Percentiles rank a stretch among this genome's conserved stretches.
Evolutionary conservation across 1,139 yeast species (phyloP).

Genomic region (Pichia sp.): DNA sequence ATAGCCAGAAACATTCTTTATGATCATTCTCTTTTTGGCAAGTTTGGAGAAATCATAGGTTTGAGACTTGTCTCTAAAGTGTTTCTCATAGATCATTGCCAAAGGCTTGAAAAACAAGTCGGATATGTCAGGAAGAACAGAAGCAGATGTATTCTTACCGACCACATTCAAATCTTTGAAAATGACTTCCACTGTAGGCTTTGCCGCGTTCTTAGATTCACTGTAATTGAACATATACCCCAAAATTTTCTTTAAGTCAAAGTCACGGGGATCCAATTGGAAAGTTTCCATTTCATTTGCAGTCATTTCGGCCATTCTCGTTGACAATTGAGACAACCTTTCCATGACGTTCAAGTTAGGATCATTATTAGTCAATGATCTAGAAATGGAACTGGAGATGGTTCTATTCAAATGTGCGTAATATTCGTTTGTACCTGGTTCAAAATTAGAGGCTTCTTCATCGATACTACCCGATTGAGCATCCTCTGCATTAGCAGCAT

Average conservation of each 20-base stretch:
- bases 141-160: constrained; percentile 35
- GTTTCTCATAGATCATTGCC: constrained; percentile 26
- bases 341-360: constrained; percentile 20
- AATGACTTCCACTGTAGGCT: constrained; percentile 40
- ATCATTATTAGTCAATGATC: constrained; percentile 7
- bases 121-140: constrained; percentile 39
- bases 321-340: constrained; percentile 22
- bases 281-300: constrained; percentile 23
- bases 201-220: constrained; percentile 37
- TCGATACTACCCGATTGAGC: too few relatives aligned
- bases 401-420: constrained; percentile 5
- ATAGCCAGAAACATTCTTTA: constrained; percentile 35
- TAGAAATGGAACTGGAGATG: constrained; percentile 5
- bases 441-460: too few relatives aligned
- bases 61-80: neutral
- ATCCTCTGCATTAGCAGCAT: too few relatives aligned
- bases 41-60: constrained; percentile 16
- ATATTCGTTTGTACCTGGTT: constrained; percentile 8
- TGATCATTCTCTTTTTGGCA: constrained; percentile 30
- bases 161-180: constrained; percentile 26
- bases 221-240: constrained; percentile 25
- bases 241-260: constrained; percentile 30
- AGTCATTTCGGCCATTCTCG: constrained; percentile 19
- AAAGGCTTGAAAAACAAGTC: constrained; percentile 31
- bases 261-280: constrained; percentile 23